These are phyloP conservation scores for Cryphonectria naterciae DNA, from an alignment of 2,329 filamentous ascomycete species.

Conservation along the genomic window DNA sequence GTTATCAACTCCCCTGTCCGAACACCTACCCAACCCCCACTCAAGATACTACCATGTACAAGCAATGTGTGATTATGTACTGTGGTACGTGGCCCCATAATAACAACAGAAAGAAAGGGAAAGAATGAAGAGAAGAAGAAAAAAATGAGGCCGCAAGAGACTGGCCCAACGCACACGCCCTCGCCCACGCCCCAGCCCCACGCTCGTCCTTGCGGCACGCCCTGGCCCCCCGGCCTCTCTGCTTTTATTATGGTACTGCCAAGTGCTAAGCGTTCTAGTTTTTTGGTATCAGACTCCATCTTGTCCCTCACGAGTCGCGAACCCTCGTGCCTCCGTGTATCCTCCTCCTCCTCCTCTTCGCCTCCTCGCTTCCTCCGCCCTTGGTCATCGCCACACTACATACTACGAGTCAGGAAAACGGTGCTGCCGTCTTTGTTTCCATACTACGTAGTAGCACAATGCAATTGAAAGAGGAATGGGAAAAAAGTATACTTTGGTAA, in stretches of 20 bases:
- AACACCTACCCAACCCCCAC: background rate
- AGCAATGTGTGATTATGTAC: background rate
- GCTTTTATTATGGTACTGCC: constrained; percentile 5
- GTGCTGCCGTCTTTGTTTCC: background rate
- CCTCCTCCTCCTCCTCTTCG: no score
- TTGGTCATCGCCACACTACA: background rate
- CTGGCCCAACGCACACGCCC: background rate
- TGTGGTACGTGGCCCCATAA: background rate
- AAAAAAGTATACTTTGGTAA: background rate
- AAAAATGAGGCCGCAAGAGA: background rate
- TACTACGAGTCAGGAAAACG: background rate
- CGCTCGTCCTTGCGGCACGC: background rate
- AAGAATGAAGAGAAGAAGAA: background rate
- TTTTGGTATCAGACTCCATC: constrained; percentile 26
- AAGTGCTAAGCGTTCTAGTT: constrained; percentile 10
- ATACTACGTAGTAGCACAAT: background rate
- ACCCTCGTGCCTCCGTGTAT: background rate
- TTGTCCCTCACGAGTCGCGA: constrained; percentile 9
- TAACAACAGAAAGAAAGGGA: background rate
- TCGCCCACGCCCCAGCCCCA: background rate
- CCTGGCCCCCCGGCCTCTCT: background rate
- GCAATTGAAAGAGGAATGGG: background rate
- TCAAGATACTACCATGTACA: background rate
- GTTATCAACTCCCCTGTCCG: constrained; percentile 18
- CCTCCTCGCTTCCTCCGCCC: constrained; percentile 1